Base-by-base conservation (phyloP, 371 early-diverging fungal genomes). In the Chytridiales sp. region DNA sequence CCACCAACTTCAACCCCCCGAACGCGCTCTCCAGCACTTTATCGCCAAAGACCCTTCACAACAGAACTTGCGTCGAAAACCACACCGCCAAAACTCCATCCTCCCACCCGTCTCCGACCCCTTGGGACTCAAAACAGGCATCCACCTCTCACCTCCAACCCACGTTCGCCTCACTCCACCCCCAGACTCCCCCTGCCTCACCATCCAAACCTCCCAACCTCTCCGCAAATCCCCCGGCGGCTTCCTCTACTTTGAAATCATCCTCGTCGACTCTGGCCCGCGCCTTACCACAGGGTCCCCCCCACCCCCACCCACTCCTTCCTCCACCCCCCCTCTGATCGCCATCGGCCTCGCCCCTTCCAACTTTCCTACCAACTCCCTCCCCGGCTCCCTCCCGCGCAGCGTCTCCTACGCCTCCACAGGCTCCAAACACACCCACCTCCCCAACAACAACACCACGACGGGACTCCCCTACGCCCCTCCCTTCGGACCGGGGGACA, bases 71-170 rank as follows among this genome's bases (percentile, higher is more conserved):
- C n/a, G n/a, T n/a, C n/a, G n/a, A n/a, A n/a, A n/a, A n/a, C n/a
- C n/a, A n/a, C n/a, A n/a, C n/a, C n/a, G n/a, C n/a, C n/a, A n/a
- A n/a, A n/a, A n/a, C n/a, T n/a, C n/a, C n/a, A n/a, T n/a, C n/a
- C n/a, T n/a, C n/a, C n/a, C n/a, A n/a, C n/a, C n/a, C n/a, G n/a
- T n/a, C n/a, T n/a, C n/a, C 42, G 55, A 54, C 55, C 55, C 55
- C 6, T 26, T 54, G 15, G 55, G 55, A 24, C 42, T 54, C 15
- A 54, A 54, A 29, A 54, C 55, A 3, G 55, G 55, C 19, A 24
- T 51, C 5, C 32, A 5, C 19, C 36, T 51, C 19, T 13, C 52
- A 22, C 21, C 32, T 22, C 17, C 36, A 3, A 35, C 22, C 11
- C 15, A 5, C 36, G 36, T 51, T 17, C 52, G 52, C 31, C 36